Evolutionary conservation across 495 filamentous ascomycete species (phyloP).

Genomic region (Extremus antarcticus): DNA sequence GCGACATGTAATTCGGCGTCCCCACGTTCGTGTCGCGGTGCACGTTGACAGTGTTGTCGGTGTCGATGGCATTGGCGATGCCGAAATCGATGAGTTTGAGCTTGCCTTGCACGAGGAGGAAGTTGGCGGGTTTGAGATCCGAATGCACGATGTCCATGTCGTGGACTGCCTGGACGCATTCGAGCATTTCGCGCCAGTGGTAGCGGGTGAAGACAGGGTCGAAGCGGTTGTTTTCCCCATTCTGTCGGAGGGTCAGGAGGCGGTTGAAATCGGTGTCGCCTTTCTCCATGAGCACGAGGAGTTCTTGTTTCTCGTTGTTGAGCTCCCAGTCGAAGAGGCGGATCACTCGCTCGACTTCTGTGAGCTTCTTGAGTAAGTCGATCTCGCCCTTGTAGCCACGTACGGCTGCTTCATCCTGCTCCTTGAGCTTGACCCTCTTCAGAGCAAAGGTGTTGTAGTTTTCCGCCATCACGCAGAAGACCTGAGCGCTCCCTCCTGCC

Average conservation of each 20-base stretch:
- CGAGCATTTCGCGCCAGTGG: slow-evolving; percentile 99
- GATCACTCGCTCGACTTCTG: slow-evolving; percentile 78
- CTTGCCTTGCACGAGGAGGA: slow-evolving; percentile 37
- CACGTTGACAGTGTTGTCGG: slow-evolving; percentile 89
- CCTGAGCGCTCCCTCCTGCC: slow-evolving; percentile 80
- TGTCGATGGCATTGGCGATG: slow-evolving; percentile 89
- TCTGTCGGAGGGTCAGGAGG: slow-evolving; percentile 62
- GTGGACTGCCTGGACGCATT: slow-evolving; percentile 85
- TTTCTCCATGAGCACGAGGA: slow-evolving; percentile 94
- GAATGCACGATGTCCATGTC: slow-evolving; percentile 85
- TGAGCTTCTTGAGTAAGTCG: slow-evolving; percentile 71
- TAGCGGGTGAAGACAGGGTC: slow-evolving; percentile 86
- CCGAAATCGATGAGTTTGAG: slow-evolving; percentile 57
- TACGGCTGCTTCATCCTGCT: slow-evolving; percentile 73
- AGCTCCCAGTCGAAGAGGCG: slow-evolving; percentile 85
- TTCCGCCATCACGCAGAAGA: slow-evolving; percentile 94
- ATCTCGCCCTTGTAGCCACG: slow-evolving; percentile 95
- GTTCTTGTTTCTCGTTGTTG: slow-evolving; percentile 73
- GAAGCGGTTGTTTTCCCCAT: slow-evolving; percentile 55
- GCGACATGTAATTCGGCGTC: slow-evolving; percentile 98
- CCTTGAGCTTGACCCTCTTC: slow-evolving; percentile 83
- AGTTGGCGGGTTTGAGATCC: slow-evolving; percentile 84
- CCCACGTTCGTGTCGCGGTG: slow-evolving; percentile 91
- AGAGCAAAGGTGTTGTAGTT: slow-evolving; percentile 89
- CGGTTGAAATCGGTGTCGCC: slow-evolving; percentile 92